phyloP scores from a whole-genome alignment of 1,284 basidiomycete genomes.

The Wolfiporia cocos region DNA sequence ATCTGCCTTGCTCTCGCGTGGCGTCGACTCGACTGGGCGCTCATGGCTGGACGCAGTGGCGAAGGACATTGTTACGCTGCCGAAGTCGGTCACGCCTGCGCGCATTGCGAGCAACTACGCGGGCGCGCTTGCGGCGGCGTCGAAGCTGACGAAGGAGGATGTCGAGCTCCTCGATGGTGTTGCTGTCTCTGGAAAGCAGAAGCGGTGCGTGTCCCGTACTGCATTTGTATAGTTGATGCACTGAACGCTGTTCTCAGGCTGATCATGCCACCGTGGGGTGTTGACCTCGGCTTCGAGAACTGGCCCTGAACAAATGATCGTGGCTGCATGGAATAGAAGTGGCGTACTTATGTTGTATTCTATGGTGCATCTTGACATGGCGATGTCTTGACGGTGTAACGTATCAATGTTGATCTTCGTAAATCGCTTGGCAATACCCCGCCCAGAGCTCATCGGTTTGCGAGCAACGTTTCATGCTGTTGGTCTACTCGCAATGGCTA shows the following conservation, averaged over 20 bases:
- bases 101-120: slow-evolving; percentile 70
- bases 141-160: slow-evolving; percentile 53
- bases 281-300: slow-evolving; percentile 66
- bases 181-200: slow-evolving; percentile 68
- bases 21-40: slow-evolving; percentile 5
- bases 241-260: not conserved
- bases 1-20: not conserved
- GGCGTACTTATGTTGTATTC: too few relatives aligned
- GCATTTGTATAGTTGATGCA: too few relatives aligned
- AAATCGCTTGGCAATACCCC: too few relatives aligned
- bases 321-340: too few relatives aligned
- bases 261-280: slow-evolving; percentile 5
- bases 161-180: slow-evolving; percentile 58
- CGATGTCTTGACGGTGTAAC: too few relatives aligned
- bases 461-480: too few relatives aligned
- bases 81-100: slow-evolving; percentile 71
- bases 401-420: too few relatives aligned
- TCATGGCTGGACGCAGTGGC: slow-evolving; percentile 41
- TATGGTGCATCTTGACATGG: too few relatives aligned
- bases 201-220: slow-evolving; percentile 32
- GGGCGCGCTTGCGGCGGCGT: slow-evolving; percentile 41
- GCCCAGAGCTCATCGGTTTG: too few relatives aligned
- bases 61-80: slow-evolving; percentile 61
- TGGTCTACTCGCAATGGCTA: too few relatives aligned
- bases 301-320: too few relatives aligned